phyloP scores from a whole-genome alignment of 306 rosid genomes.

The Cajanus cajan region DNA sequence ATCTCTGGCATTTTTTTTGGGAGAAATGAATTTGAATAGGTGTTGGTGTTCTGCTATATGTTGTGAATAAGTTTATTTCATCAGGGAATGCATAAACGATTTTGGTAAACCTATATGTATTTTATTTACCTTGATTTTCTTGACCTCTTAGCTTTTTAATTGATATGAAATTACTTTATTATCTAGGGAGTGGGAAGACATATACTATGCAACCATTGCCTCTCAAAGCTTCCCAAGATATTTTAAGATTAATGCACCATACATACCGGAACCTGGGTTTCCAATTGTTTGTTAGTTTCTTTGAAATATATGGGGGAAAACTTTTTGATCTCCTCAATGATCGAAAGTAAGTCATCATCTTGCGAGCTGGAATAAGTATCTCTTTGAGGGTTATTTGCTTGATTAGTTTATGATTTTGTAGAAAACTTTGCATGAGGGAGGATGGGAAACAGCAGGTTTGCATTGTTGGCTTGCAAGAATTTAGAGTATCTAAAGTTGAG shows the following conservation, averaged over 20 bases:
- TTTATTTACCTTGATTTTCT: conserved; percentile 17
- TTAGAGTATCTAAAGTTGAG: conserved; percentile 65
- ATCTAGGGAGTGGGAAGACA: conserved; percentile 80
- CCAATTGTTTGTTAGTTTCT: conserved; percentile 75
- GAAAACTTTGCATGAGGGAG: conserved; percentile 88
- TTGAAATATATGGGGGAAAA: conserved; percentile 85
- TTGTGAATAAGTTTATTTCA: background rate
- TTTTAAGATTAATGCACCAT: conserved; percentile 60
- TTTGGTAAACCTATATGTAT: background rate
- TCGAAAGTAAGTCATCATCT: conserved; percentile 57
- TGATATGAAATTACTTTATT: conserved; percentile 21
- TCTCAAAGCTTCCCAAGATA: conserved; percentile 77
- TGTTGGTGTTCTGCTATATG: conserved; percentile 2
- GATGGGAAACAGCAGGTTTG: conserved; percentile 92
- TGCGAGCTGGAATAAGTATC: conserved; percentile 15
- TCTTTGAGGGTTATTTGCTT: conserved; percentile 22
- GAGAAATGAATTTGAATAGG: background rate
- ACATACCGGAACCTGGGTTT: conserved; percentile 71
- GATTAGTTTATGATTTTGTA: conserved; percentile 43
- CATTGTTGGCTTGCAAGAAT: conserved; percentile 86
- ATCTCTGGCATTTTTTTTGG: background rate
- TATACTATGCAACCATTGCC: conserved; percentile 91
- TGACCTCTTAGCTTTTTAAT: background rate
- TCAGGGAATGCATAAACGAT: background rate
- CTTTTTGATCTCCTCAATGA: conserved; percentile 86